Evolutionary conservation across 1,284 basidiomycete genomes (phyloP).

Genomic region (Trichosporon sp.): DNA sequence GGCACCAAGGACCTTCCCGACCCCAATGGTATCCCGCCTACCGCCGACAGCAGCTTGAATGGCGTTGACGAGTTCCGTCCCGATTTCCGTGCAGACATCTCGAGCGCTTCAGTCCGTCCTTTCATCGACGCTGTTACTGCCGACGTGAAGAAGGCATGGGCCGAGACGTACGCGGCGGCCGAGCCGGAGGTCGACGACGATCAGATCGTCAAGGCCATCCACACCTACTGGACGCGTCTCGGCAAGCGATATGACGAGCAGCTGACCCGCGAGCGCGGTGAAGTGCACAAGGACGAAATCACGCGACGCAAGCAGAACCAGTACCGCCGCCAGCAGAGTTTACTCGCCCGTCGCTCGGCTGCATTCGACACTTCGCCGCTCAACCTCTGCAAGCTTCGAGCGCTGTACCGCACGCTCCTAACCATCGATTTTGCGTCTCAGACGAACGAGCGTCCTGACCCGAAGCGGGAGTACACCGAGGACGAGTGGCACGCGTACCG

Average conservation of each 20-base stretch:
- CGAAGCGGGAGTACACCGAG: constrained; percentile 45
- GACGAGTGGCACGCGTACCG: constrained; percentile 54
- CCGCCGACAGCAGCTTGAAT: constrained; percentile 40
- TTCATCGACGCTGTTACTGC: constrained; percentile 46
- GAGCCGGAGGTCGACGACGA: constrained; percentile 44
- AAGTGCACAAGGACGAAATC: constrained; percentile 52
- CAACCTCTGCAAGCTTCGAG: constrained; percentile 49
- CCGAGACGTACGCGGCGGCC: constrained; percentile 27
- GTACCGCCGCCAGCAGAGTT: constrained; percentile 53
- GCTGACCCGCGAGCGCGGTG: constrained; percentile 44
- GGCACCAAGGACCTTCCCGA: constrained; percentile 47
- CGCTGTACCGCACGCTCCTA: constrained; percentile 53
- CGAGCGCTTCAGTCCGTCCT: constrained; percentile 36
- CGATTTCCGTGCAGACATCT: constrained; percentile 43
- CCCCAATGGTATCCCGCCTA: constrained; percentile 36
- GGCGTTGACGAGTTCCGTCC: constrained; percentile 49
- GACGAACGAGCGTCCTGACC: constrained; percentile 51
- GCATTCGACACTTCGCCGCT: constrained; percentile 52
- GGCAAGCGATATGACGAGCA: constrained; percentile 52
- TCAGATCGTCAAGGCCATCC: constrained; percentile 45
- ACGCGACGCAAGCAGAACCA: constrained; percentile 52
- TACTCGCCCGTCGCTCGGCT: constrained; percentile 47
- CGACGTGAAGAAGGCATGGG: constrained; percentile 44
- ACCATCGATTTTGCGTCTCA: constrained; percentile 53
- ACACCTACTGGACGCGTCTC: constrained; percentile 52